Evolutionary conservation across 2,329 filamentous ascomycete genomes (phyloP).

Genomic region (Diaporthe vexans): DNA sequence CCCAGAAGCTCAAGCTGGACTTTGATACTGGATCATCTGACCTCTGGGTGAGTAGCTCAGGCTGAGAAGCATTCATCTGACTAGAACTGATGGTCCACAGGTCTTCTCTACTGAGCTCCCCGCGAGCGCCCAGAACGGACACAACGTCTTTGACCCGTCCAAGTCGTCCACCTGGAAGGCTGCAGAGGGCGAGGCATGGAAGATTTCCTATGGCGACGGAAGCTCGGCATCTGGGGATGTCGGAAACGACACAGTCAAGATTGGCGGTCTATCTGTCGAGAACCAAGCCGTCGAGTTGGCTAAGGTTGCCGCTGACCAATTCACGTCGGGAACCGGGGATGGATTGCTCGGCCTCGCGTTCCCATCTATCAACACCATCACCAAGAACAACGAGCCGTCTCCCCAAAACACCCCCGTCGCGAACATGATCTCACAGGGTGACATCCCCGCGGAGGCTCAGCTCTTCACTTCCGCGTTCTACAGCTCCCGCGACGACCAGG

Average conservation of each 20-base stretch:
- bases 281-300: slow-evolving; percentile 77
- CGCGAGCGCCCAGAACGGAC: slow-evolving; percentile 54
- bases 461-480: slow-evolving; percentile 77
- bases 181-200: slow-evolving; percentile 66
- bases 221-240: slow-evolving; percentile 76
- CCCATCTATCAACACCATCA: slow-evolving; percentile 74
- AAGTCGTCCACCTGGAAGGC: slow-evolving; percentile 73
- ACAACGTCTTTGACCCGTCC: slow-evolving; percentile 70
- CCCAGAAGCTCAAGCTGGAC: slow-evolving; percentile 72
- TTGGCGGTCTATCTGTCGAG: slow-evolving; percentile 74
- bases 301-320: slow-evolving; percentile 69
- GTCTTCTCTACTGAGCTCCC: slow-evolving; percentile 68
- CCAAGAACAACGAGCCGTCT: slow-evolving; percentile 54
- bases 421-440: slow-evolving; percentile 72
- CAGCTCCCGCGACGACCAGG: slow-evolving; percentile 64
- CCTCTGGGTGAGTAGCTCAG: slow-evolving; percentile 69
- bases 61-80: neutral
- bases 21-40: slow-evolving; percentile 81
- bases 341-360: slow-evolving; percentile 78
- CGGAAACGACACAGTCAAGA: slow-evolving; percentile 71
- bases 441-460: slow-evolving; percentile 62
- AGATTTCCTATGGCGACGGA: slow-evolving; percentile 77
- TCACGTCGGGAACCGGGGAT: slow-evolving; percentile 69
- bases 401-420: slow-evolving; percentile 74
- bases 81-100: slow-evolving; percentile 50